Evolutionary conservation across 2,329 filamentous ascomycete species (phyloP), one percentile per base, ranked within the genome.

Genomic region (Cytospora schulzeri): DNA sequence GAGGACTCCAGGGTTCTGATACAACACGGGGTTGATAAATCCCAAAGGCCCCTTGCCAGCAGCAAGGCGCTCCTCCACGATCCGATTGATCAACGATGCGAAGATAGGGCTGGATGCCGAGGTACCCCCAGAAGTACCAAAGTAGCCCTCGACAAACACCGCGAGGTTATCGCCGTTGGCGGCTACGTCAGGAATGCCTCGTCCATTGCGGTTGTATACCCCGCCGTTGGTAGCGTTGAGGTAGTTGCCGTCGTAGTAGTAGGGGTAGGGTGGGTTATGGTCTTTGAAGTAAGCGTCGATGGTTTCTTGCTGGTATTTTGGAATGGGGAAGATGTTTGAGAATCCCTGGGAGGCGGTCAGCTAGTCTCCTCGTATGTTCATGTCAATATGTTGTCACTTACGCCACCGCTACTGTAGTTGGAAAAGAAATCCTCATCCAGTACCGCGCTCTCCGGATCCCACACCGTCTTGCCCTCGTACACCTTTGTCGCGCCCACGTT

Each of bases 51-150:
- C 68, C 70, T 83, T 80, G 6, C 82, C 82, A 8, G 74, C 75
- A 0, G 79, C 74, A 22, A 88, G 73, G 38, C 85, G 77, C 0
- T 83, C 85, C 69, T 89, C 87, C 69, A 90, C 90, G 63, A 90
- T 75, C 4, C 90, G 79, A 1, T 83, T 78, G 50, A 91, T 76
- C 56, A 90, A 78, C 8, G 80, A 83, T 0, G 85, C 83, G 28
- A 85, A 84, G 0, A 85, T 76, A 0, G 89, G 89, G 0, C 84
- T 75, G 0, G 87, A 81, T 35, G 85, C 83, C 28, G 79, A 82
- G 4, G 81, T 85, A 14, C 85, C 85, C n/a, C 78, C 80, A 28
- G 73, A 67, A 19, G 67, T 67, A 24, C 68, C 69, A 68, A 70
- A 84, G 70, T 7, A 70, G 66, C 68, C 73, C 58, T 70, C 69